Evolutionary conservation across 73 alveolate species (phyloP).

Genomic region (Stentor coeruleus): DNA sequence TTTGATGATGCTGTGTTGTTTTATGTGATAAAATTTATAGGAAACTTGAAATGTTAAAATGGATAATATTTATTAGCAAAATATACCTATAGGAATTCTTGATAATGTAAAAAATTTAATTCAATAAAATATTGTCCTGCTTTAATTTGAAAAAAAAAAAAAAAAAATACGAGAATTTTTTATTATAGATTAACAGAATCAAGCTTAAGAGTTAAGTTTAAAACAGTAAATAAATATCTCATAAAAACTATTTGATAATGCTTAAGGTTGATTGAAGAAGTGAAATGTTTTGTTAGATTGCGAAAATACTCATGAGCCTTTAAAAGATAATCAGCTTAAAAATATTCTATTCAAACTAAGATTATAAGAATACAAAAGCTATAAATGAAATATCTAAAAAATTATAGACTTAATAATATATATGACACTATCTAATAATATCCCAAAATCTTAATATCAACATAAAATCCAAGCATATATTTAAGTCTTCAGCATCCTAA

Average conservation of each 20-base stretch:
- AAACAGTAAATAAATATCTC: neutral
- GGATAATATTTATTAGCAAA: too few species aligned
- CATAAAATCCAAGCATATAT: neutral
- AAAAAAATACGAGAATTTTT: neutral
- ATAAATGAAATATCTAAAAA: neutral
- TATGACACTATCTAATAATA: neutral
- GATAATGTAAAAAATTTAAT: too few species aligned
- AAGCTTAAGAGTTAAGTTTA: neutral
- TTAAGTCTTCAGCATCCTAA: neutral
- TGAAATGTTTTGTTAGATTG: neutral
- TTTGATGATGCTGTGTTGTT: too few species aligned
- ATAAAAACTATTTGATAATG: neutral
- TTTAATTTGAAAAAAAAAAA: too few species aligned
- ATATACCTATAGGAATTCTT: too few species aligned
- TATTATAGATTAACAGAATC: neutral
- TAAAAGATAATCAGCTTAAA: neutral
- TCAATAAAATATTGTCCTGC: neutral
- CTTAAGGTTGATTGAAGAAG: conserved; percentile 1
- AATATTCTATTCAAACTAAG: neutral
- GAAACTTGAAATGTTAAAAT: too few species aligned
- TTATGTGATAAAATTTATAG: too few species aligned
- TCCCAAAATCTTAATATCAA: neutral
- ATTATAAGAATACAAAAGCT: neutral
- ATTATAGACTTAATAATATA: neutral
- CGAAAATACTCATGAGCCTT: neutral